phyloP scores from a whole-genome alignment of 139 green algal genomes.

The Limnomonas spitsbergensis region DNA sequence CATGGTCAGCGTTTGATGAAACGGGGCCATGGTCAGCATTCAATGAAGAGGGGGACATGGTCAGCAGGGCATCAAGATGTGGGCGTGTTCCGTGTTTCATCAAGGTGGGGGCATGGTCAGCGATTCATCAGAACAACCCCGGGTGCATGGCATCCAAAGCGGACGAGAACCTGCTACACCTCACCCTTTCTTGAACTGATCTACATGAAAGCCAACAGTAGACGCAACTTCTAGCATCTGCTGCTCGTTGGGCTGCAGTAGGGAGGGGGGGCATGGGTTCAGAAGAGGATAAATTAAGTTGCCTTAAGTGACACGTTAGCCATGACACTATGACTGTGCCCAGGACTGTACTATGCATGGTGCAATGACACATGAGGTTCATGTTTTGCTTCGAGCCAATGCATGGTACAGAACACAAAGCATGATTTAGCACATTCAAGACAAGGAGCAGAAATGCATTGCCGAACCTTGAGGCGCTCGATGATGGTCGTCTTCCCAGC shows the following conservation, averaged over 20 bases:
- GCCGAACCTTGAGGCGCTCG: constrained; percentile 61
- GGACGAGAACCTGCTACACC: too few species aligned
- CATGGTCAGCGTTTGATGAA: neutral
- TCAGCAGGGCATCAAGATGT: neutral
- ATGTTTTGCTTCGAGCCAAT: neutral
- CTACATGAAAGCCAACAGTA: constrained; percentile 14
- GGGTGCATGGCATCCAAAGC: too few species aligned
- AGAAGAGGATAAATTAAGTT: too few species aligned
- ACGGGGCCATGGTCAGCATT: neutral
- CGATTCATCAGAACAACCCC: too few species aligned
- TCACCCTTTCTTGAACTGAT: constrained; percentile 23
- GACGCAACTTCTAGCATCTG: constrained; percentile 16
- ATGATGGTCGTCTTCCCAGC: constrained; percentile 80
- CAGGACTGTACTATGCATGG: too few species aligned
- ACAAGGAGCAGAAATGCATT: neutral
- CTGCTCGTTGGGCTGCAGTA: constrained; percentile 22
- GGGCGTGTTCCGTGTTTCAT: neutral
- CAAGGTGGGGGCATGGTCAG: too few species aligned
- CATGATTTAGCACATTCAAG: neutral
- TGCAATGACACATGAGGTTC: neutral
- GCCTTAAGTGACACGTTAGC: neutral
- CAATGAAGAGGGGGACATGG: too few species aligned
- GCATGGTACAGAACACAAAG: neutral
- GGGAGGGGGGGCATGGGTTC: too few species aligned
- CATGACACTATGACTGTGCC: too few species aligned